phyloP scores from a whole-genome alignment of 2,329 filamentous ascomycete genomes.

The Dryadomyces sulphureus region DNA sequence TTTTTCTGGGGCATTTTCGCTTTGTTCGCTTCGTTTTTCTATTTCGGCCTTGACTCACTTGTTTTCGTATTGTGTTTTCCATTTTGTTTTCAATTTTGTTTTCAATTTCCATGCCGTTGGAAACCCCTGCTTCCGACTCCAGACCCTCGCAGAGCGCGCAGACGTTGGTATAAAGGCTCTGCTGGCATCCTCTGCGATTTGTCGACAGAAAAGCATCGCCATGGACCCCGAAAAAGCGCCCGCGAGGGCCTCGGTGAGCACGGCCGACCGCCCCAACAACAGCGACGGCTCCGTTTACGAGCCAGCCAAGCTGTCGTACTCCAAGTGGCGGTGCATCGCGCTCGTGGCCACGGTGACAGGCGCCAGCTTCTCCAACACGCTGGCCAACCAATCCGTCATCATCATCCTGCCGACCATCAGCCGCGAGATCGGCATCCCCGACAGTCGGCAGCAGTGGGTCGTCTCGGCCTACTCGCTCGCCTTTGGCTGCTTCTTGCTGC shows the following conservation, averaged over 20 bases:
- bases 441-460: conserved; percentile 48
- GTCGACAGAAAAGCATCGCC: neutral
- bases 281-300: neutral
- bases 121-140: neutral
- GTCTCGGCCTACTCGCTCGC: conserved; percentile 50
- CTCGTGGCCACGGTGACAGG: conserved; percentile 39
- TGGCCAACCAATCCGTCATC: conserved; percentile 43
- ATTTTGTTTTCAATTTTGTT: neutral
- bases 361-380: conserved; percentile 37
- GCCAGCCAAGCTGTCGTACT: conserved; percentile 15
- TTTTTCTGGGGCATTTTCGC: neutral
- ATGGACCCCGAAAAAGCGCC: neutral
- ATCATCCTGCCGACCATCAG: conserved; percentile 51
- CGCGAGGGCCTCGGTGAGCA: neutral
- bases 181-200: neutral
- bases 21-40: neutral
- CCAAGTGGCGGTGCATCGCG: conserved; percentile 36
- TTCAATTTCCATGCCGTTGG: too few relatives aligned
- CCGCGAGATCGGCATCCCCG: conserved; percentile 37
- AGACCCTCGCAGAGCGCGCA: too few relatives aligned
- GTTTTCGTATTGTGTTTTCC: neutral
- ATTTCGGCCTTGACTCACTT: neutral
- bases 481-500: conserved; percentile 52
- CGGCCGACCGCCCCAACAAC: too few relatives aligned
- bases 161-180: neutral